Percentiles rank a stretch among this genome's conserved stretches.
Conservation (phyloP, 2,329 filamentous ascomycete genomes). For the Tolypocladium ovalisporum region DNA sequence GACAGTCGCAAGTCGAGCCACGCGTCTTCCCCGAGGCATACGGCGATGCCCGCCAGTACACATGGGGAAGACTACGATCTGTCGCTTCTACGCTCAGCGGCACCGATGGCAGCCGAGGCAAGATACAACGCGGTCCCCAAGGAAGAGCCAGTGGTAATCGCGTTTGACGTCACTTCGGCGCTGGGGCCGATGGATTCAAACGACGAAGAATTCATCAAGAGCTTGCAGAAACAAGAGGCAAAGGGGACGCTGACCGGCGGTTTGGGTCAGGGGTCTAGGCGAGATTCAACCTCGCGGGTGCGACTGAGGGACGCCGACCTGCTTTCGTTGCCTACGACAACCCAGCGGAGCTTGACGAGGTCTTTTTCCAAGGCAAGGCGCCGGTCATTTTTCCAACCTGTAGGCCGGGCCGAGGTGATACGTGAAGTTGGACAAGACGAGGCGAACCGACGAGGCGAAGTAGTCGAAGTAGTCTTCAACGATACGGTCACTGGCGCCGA, state of each 20-base stretch:
- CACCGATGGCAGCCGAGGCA: constrained; percentile 25
- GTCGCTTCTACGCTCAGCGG: constrained; percentile 28
- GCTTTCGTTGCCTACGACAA: constrained; percentile 22
- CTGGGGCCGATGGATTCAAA: constrained; percentile 33
- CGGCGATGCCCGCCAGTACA: constrained; percentile 13
- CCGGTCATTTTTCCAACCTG: constrained; percentile 9
- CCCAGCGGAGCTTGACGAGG: constrained; percentile 25
- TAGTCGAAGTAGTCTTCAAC: constrained; percentile 46
- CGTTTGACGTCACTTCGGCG: constrained; percentile 35
- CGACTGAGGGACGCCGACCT: constrained; percentile 41
- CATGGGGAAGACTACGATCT: constrained; percentile 31
- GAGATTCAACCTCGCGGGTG: constrained; percentile 30
- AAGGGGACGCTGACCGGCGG: constrained; percentile 47
- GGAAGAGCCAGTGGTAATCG: constrained; percentile 18
- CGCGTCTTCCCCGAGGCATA: constrained; percentile 11
- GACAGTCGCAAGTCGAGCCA: constrained; percentile 14
- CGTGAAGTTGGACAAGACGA: constrained; percentile 43
- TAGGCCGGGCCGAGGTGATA: constrained; percentile 29
- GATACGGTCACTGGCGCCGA: constrained; percentile 32
- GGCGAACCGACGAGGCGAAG: constrained; percentile 47
- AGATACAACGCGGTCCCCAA: constrained; percentile 20
- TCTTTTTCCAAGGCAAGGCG: constrained; percentile 32
- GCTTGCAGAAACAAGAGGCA: constrained; percentile 41
- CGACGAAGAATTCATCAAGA: constrained; percentile 32
- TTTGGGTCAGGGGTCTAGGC: constrained; percentile 40